Evolutionary conservation across 176 grass and related monocot genomes (phyloP).

Genomic region (Lolium multiflorum): DNA sequence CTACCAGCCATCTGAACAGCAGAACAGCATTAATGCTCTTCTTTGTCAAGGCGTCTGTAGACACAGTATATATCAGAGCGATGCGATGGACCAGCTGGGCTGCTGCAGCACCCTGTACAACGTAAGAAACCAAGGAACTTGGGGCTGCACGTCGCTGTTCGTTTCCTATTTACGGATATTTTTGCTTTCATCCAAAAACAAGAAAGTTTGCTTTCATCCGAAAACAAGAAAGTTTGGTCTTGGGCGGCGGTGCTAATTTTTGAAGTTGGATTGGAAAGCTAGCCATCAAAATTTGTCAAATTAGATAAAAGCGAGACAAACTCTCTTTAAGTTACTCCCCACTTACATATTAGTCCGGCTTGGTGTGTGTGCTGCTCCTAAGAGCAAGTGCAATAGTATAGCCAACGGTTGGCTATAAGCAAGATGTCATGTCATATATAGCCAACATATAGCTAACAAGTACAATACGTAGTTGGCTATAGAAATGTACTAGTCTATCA

Average conservation of each 20-base stretch:
- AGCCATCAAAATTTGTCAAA: neutral
- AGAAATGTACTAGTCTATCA: too few relatives aligned
- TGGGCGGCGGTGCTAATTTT: neutral
- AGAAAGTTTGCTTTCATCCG: neutral
- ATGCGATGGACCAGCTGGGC: neutral
- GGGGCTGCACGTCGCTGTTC: neutral
- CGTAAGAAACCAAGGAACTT: neutral
- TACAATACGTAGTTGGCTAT: too few relatives aligned
- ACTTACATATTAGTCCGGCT: neutral
- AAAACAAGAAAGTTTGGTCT: neutral
- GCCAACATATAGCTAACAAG: too few relatives aligned
- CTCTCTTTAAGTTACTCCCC: neutral
- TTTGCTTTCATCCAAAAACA: neutral
- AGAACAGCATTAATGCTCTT: neutral
- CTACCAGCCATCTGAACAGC: conserved; percentile 9
- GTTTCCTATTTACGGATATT: neutral
- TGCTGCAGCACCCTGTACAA: neutral
- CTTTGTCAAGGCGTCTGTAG: neutral
- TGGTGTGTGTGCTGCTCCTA: too few relatives aligned
- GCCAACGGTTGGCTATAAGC: too few relatives aligned
- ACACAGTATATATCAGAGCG: neutral
- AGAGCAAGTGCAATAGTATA: too few relatives aligned
- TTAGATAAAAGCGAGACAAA: neutral
- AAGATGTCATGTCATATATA: too few relatives aligned
- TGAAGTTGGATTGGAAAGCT: neutral